phyloP scores from a whole-genome alignment of 78 protist species.

The Cavenderia fasciculata region DNA sequence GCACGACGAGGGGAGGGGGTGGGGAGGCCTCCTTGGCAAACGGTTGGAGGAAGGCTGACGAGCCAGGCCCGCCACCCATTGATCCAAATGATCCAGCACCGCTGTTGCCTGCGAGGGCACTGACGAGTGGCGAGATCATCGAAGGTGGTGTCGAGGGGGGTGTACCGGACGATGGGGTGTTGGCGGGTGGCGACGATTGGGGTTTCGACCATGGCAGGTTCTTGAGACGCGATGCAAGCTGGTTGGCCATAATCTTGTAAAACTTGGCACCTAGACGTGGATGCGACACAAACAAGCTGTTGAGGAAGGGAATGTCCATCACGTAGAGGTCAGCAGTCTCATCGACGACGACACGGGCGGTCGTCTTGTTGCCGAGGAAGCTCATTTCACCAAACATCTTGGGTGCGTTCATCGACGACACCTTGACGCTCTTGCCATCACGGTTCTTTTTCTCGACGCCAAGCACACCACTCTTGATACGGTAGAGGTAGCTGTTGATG shows the following conservation, averaged over 20 bases:
- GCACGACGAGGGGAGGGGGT: background rate
- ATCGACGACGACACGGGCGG: constrained; percentile 76
- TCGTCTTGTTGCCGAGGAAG: constrained; percentile 81
- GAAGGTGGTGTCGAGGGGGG: background rate
- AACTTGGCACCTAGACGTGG: constrained; percentile 74
- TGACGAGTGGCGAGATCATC: constrained; percentile 19
- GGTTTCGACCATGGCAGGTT: constrained; percentile 67
- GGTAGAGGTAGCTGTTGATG: constrained; percentile 67
- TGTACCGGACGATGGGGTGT: background rate
- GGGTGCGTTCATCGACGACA: constrained; percentile 70
- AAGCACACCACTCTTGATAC: constrained; percentile 68
- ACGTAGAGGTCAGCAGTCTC: constrained; percentile 77
- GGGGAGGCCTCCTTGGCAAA: background rate
- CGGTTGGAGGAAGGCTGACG: background rate
- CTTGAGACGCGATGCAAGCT: constrained; percentile 59
- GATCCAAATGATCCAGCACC: too few species aligned
- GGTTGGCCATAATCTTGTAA: constrained; percentile 78
- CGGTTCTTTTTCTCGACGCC: constrained; percentile 63
- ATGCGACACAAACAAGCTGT: constrained; percentile 51
- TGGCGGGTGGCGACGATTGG: background rate
- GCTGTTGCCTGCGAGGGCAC: background rate
- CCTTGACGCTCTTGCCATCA: constrained; percentile 26
- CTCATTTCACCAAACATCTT: constrained; percentile 84
- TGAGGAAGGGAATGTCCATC: constrained; percentile 76
- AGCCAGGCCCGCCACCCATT: too few species aligned